phyloP scores from a whole-genome alignment of 2,329 filamentous ascomycete species.

The Aurifilum marmelostoma region DNA sequence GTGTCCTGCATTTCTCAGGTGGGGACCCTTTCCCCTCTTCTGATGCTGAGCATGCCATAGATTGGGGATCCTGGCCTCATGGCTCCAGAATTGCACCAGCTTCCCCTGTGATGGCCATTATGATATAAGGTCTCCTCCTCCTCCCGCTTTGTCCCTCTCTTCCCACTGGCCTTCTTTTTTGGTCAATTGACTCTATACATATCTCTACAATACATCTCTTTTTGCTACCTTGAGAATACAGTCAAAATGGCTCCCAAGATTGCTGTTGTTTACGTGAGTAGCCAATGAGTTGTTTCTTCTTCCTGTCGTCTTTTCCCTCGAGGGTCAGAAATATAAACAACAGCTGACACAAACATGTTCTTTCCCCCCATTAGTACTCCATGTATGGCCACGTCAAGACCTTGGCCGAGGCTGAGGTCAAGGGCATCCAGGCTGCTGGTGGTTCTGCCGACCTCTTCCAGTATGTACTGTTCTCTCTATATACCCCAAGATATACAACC shows the following conservation, averaged over 20 bases:
- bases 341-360: constrained; percentile 17
- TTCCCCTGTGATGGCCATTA: not conserved
- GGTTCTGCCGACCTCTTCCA: constrained; percentile 83
- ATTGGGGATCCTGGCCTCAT: constrained; percentile 9
- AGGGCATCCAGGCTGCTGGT: constrained; percentile 85
- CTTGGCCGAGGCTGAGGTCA: constrained; percentile 87
- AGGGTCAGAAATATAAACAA: not conserved
- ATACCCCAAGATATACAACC: too few relatives aligned
- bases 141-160: not conserved
- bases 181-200: constrained; percentile 10
- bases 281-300: not conserved
- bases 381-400: constrained; percentile 89
- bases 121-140: constrained; percentile 20
- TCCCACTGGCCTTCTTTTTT: not conserved
- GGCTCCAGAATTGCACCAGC: constrained; percentile 11
- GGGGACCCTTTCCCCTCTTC: not conserved
- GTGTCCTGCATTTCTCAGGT: not conserved
- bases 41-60: constrained; percentile 2
- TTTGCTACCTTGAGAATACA: constrained; percentile 24
- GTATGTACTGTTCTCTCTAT: constrained; percentile 48
- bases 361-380: constrained; percentile 67
- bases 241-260: constrained; percentile 83
- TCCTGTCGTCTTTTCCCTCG: not conserved
- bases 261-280: constrained; percentile 83
- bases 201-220: constrained; percentile 2